Evolutionary conservation across 148 eudicot species (phyloP), one percentile per base, ranked within the genome.

Genomic region (Rhododendron griersonianum): DNA sequence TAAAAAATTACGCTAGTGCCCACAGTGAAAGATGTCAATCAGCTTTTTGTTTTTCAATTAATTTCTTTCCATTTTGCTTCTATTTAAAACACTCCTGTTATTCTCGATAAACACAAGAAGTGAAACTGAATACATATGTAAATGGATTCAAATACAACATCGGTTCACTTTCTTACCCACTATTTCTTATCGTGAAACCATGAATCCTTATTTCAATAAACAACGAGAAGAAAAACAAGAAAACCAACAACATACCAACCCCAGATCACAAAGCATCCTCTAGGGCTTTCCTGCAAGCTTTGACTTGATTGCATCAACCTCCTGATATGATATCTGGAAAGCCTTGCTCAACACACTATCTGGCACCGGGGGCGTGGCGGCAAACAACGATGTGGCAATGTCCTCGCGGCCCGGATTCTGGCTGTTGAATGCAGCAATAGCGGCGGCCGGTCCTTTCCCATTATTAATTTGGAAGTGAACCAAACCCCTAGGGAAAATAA

Each of bases 401-500:
- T 45, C 7, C 25, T 65, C 59, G 4, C 71, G 48, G 2, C 87
- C 89, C 0, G 90, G 92, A 47, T 89, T 37, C 89, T 90, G 93
- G 87, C 93, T 92, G 77, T 90, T 87, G 85, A 92, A 92, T 45
- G 83, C 90, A 5, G 89, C 41, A 25, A 91, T 33, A 3, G 83
- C 89, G 1, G 89, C 81, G 0, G 93, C 93, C 0, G 88, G 84
- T 28, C 4, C 61, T 4, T 77, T 51, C 11, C 91, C 87, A 30
- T 85, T 90, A 75, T 92, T 92, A 87, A 74, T 85, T 87, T 90
- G 91, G 88, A 87, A 91, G 55, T 91, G 93, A 28, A 91, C 89
- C 37, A 90, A 75, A 7, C 86, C 90, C 25, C 67, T 86, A 0
- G 93, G 93, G 84, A 91, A 88, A 10, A 51, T 81, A 25, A 90